phyloP scores from a whole-genome alignment of 768 basidiomycete species.

The Daedaleopsis nitida region DNA sequence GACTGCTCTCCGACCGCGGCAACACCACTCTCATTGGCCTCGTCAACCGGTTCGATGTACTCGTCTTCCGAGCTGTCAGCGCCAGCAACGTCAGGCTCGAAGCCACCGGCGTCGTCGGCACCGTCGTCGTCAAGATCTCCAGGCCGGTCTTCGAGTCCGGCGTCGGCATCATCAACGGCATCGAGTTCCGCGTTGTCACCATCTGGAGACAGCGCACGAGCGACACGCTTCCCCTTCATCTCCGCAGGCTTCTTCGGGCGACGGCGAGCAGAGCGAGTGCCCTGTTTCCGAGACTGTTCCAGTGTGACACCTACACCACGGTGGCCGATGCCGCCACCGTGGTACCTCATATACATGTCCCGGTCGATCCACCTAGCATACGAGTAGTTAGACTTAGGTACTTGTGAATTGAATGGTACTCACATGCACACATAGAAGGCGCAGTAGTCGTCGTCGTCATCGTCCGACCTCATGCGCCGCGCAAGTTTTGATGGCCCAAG shows the following conservation, averaged over 20 bases:
- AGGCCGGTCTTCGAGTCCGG: neutral
- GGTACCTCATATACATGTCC: neutral
- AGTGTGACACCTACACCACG: neutral
- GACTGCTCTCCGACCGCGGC: too few species aligned
- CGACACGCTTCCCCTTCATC: neutral
- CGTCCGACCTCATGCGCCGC: neutral
- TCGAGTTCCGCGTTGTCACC: neutral
- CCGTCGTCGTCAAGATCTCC: neutral
- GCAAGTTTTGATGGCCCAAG: neutral
- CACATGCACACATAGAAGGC: conserved; percentile 27
- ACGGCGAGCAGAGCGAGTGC: too few species aligned
- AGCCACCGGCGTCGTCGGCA: neutral
- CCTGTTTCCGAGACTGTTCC: neutral
- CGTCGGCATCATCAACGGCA: neutral
- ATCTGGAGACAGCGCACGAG: neutral
- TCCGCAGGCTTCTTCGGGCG: neutral
- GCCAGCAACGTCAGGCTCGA: neutral
- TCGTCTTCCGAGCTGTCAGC: neutral
- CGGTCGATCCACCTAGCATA: neutral
- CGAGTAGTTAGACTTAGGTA: neutral
- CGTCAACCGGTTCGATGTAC: neutral
- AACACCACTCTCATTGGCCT: neutral
- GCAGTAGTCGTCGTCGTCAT: conserved; percentile 12
- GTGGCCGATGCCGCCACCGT: neutral
- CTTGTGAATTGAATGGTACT: neutral